Evolutionary conservation across 176 grass and related monocot species (phyloP).

Genomic region (Lolium rigidum): DNA sequence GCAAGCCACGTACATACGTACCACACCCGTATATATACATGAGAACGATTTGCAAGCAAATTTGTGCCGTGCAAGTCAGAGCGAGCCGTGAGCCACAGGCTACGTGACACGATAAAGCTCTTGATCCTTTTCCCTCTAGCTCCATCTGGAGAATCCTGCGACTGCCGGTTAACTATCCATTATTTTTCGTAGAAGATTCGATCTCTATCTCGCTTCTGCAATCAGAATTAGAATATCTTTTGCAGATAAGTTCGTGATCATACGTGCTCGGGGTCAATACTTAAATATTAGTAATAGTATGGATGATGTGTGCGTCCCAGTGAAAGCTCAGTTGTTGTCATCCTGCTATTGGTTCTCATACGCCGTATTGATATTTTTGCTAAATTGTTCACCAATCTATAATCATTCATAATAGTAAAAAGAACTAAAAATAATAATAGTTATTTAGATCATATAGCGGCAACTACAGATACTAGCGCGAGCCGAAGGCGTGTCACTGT

Average conservation of each 20-base stretch:
- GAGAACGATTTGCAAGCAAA: constrained; percentile 34
- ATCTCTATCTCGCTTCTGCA: not conserved
- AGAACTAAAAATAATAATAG: too few species aligned
- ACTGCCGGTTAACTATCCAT: constrained; percentile 15
- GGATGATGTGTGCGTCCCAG: constrained; percentile 8
- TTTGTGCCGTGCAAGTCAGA: constrained; percentile 42
- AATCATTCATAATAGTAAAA: too few species aligned
- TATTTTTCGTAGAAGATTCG: constrained; percentile 29
- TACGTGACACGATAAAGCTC: not conserved
- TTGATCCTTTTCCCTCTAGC: constrained; percentile 15
- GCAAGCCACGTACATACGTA: constrained; percentile 11
- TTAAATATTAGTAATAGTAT: not conserved
- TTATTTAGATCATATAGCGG: too few species aligned
- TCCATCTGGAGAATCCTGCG: constrained; percentile 24
- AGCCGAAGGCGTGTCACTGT: too few species aligned
- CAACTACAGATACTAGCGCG: too few species aligned
- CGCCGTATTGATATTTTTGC: too few species aligned
- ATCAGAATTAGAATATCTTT: constrained; percentile 32
- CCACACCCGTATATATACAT: not conserved
- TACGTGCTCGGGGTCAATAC: constrained; percentile 14
- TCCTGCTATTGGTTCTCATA: not conserved
- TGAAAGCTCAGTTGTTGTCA: constrained; percentile 22
- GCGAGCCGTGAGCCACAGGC: constrained; percentile 36
- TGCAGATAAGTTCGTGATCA: constrained; percentile 1
- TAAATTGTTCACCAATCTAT: too few species aligned